Conservation (phyloP, 306 rosid genomes). For the Leucaena leucocephala region DNA sequence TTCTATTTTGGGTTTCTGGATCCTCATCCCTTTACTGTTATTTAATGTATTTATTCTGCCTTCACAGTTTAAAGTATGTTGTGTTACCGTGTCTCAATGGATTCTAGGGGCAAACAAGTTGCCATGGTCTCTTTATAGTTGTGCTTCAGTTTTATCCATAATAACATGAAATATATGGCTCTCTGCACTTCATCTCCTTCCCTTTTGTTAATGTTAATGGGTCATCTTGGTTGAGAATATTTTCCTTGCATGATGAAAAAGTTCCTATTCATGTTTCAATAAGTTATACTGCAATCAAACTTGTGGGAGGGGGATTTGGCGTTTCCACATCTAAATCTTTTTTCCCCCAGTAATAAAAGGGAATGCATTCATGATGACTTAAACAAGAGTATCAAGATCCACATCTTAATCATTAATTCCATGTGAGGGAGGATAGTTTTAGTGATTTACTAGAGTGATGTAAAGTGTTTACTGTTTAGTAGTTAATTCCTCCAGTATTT, state of each 20-base stretch:
- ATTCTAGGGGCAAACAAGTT: not conserved
- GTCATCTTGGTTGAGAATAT: not conserved
- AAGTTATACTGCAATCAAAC: not conserved
- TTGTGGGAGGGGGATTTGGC: not conserved
- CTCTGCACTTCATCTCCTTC: not conserved
- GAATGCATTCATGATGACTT: too few relatives aligned
- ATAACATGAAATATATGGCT: not conserved
- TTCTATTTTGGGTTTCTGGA: not conserved
- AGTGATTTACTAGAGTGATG: not conserved
- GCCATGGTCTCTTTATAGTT: not conserved
- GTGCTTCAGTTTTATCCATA: not conserved
- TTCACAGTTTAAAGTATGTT: not conserved
- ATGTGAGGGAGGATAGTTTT: conserved; percentile 7
- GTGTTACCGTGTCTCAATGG: not conserved
- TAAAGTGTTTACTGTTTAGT: conserved; percentile 17
- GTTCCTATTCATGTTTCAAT: conserved; percentile 14
- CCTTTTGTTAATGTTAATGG: not conserved
- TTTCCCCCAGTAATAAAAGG: too few relatives aligned
- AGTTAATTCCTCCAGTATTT: not conserved
- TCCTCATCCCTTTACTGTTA: not conserved
- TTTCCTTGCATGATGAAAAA: conserved; percentile 16
- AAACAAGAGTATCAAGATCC: too few relatives aligned
- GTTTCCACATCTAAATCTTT: conserved; percentile 5
- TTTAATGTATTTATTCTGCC: not conserved
- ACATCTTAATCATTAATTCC: conserved; percentile 2